Evolutionary conservation across 495 filamentous ascomycete genomes (phyloP), one percentile per base, ranked within the genome.

Genomic region (Annulohypoxylon nitens): DNA sequence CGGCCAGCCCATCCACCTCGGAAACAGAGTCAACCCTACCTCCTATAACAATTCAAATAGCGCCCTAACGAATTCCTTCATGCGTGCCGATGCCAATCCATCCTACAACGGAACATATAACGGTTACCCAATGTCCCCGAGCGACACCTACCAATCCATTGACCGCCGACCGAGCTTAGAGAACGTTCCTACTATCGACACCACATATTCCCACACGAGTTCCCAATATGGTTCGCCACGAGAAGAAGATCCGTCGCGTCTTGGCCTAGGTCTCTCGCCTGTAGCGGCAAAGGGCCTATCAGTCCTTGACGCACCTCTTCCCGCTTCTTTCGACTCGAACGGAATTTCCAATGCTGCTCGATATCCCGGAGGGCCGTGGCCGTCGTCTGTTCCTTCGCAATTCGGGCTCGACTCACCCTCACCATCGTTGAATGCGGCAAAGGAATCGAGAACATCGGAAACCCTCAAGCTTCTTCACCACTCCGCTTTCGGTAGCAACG

Each of bases 321-420:
- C 96, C 8, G 94, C 93, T 10, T 98, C 96, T 1, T 98, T 99
- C 77, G 97, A 98, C 79, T 97, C 93, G 76, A 94, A 98, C 73
- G 96, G 96, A 48, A 93, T 97, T 18, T 97, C 95, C 5, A 92
- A 93, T 76, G 92, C 92, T 61, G 95, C 96, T 25, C 88, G 94
- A 58, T 93, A 94, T 77, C 79, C 79, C 34, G 79, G 69, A 47
- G 97, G 93, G 0, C 93, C 96, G 0, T 93, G 97, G 73, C 95
- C 95, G 11, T 92, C 95, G 7, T 98, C 96, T 0, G 91, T 99
- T 37, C 96, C 96, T 1, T 92, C 94, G 12, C 93, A 94, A 71
- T 98, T 98, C 75, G 94, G 93, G 9, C 81, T 97, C 65, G 96
- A 97, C 54, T 97, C 95, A 2, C 93, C 95, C 16, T 93, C 95